Base-by-base conservation (phyloP, 2,329 filamentous ascomycete genomes). In the Bisporella sp. region DNA sequence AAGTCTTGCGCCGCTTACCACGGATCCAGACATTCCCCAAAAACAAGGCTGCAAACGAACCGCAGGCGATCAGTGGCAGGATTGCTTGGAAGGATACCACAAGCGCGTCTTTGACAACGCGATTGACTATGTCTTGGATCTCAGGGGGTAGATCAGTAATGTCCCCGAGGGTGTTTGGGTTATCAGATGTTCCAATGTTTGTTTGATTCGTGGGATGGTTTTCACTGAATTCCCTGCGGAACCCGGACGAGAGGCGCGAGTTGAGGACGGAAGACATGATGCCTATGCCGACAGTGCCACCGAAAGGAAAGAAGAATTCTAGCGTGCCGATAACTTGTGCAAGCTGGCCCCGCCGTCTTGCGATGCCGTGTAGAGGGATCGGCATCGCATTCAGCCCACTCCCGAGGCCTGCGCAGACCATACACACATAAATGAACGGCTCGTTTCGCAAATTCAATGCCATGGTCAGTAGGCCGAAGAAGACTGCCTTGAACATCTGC, bases 211-310 rank as follows among this genome's bases (percentile, higher is more conserved):
- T 21, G 21, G 21, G 21, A 2, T 21, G 21, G 21, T 2, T 21
- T 21, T 21, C 21, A 21, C 21, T 3, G 21, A 21, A 21, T 21
- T 21, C 21, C 21, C 21, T 21, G 21, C 21, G 21, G 3, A 21
- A 21, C 21, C 21, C 21, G 21, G 21, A 21, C 21, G 21, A 21
- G 21, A 21, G 21, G 21, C 21, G 21, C 21, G 21, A 21, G 46
- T 84, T 83, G 63, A 85, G 85, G 1, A 86, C 81, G 5, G 76
- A 73, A 12, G 78, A 76, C 82, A 86, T 85, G 59, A 85, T 73
- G 1, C 81, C 83, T 48, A 86, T 69, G 0, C 76, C 77, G 5
- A 85, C 65, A 0, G 81, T 84, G 21, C 84, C 82, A 5, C 83
- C 82, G 35, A 86, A 76, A 0, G 81, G 81, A 13, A 78, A 52